Evolutionary conservation across 768 basidiomycete species (phyloP), one percentile per base, ranked within the genome.

Genomic region (Gloeophyllum trabeum): DNA sequence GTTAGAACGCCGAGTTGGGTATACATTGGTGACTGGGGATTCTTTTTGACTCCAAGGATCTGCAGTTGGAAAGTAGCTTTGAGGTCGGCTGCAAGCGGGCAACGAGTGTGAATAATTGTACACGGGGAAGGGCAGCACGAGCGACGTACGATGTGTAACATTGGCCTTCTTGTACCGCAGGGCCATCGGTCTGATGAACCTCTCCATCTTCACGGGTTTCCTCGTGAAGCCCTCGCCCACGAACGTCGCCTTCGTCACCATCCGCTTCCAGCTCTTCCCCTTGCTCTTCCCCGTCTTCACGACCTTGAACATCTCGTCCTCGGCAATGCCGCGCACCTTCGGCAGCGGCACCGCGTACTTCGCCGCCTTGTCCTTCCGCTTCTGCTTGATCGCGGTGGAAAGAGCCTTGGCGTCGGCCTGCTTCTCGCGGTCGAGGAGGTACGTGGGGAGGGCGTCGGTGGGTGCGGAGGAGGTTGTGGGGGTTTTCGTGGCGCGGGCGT

Each of bases 291-390:
- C 96, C 1, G 94, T 92, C 70, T 91, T 89, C 72, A 99, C 69
- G 23, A 99, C 96, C 70, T 93, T 97, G 73, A 99, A 99, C 86
- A 92, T 96, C 71, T 99, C 96, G 54, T 98, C 96, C 61, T 99
- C 96, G 13, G 94, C 93, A 52, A 99, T 97, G 16, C 96, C 96
- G 45, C 94, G 70, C 41, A 99, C 96, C 65, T 91, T 94, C 39
- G 96, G 96, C 47, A 99, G 59, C 4, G 96, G 96, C 2, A 99
- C 96, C 14, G 92, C 79, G 64, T 89, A 99, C 63, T 96, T 97
- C 14, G 94, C 94, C 2, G 94, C 96, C 68, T 94, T 93, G 69
- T 99, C 96, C 62, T 98, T 99, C 55, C 96, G 79, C 59, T 91
- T 90, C 64, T 99, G 91, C 67, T 99, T 99, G 70, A 99, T 82